These are phyloP conservation scores for Moniliella sp. DNA, from an alignment of 1,284 basidiomycete species.

Conservation along the genomic window DNA sequence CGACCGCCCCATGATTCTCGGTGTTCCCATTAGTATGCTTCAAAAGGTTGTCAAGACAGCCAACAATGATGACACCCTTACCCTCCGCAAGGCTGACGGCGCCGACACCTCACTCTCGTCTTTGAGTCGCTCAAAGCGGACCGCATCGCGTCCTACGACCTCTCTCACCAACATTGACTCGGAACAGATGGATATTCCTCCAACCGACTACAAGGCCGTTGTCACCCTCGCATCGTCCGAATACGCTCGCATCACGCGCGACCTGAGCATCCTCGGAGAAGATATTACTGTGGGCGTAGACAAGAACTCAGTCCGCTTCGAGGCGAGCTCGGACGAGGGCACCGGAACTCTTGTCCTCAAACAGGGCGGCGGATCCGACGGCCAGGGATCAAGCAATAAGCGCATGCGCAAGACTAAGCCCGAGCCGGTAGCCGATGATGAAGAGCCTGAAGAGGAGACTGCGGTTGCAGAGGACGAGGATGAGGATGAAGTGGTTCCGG, in stretches of 20 bases:
- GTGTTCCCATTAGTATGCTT: constrained; percentile 48
- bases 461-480: too few species aligned
- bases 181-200: constrained; percentile 87
- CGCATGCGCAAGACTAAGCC: too few species aligned
- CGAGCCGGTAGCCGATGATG: constrained; percentile 12
- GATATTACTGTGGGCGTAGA: constrained; percentile 81
- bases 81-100: constrained; percentile 74
- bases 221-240: constrained; percentile 69
- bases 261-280: constrained; percentile 78
- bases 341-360: constrained; percentile 71
- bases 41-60: constrained; percentile 93
- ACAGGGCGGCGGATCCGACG: constrained; percentile 40
- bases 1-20: constrained; percentile 68
- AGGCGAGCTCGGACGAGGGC: constrained; percentile 76
- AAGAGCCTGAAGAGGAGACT: constrained; percentile 26
- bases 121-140: constrained; percentile 72
- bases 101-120: constrained; percentile 69
- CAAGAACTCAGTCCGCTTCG: constrained; percentile 89
- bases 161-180: constrained; percentile 96
- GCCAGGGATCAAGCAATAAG: constrained; percentile 17
- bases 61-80: constrained; percentile 82
- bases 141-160: too few species aligned
- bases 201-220: constrained; percentile 87
- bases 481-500: constrained; percentile 20
- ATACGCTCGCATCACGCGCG: constrained; percentile 76